These are phyloP conservation scores for Chlorella variabilis DNA, from an alignment of 163 green algal genomes.

Conservation along the genomic window DNA sequence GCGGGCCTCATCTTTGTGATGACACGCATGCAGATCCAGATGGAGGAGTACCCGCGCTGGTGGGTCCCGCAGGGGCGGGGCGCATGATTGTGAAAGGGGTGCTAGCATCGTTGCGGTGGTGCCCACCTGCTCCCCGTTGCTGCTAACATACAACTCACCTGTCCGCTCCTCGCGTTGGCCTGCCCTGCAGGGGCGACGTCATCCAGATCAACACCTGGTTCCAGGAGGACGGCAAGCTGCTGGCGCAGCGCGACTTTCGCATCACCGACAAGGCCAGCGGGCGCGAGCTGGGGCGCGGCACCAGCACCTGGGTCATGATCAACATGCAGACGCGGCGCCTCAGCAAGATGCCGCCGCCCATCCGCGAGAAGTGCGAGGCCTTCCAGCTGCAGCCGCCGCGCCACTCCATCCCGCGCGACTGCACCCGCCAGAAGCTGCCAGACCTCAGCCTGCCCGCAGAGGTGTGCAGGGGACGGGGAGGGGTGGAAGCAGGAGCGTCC, in stretches of 20 bases:
- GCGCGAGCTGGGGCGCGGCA: conserved; percentile 72
- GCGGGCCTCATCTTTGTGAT: conserved; percentile 89
- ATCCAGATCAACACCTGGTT: conserved; percentile 90
- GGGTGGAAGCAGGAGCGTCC: too few relatives aligned
- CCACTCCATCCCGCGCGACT: conserved; percentile 54
- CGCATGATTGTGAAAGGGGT: too few relatives aligned
- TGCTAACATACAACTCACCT: too few relatives aligned
- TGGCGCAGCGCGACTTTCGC: conserved; percentile 82
- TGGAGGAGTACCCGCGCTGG: conserved; percentile 90
- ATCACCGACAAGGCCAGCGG: conserved; percentile 63
- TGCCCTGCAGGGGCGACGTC: conserved; percentile 76
- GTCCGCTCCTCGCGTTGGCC: not conserved
- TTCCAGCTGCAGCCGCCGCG: conserved; percentile 61
- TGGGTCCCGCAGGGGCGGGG: conserved; percentile 46
- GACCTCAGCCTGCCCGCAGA: conserved; percentile 61
- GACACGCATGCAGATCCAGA: conserved; percentile 87
- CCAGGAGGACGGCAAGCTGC: conserved; percentile 78
- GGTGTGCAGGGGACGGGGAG: conserved; percentile 1
- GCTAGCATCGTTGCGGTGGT: too few relatives aligned
- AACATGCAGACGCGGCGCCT: conserved; percentile 85
- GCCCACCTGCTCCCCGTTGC: too few relatives aligned
- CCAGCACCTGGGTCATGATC: conserved; percentile 94
- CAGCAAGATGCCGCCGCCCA: conserved; percentile 78
- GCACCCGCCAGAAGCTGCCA: conserved; percentile 76
- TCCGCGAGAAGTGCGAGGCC: conserved; percentile 59